These are phyloP conservation scores for Trametes gibbosa DNA, from an alignment of 768 basidiomycete genomes.

Conservation along the genomic window DNA sequence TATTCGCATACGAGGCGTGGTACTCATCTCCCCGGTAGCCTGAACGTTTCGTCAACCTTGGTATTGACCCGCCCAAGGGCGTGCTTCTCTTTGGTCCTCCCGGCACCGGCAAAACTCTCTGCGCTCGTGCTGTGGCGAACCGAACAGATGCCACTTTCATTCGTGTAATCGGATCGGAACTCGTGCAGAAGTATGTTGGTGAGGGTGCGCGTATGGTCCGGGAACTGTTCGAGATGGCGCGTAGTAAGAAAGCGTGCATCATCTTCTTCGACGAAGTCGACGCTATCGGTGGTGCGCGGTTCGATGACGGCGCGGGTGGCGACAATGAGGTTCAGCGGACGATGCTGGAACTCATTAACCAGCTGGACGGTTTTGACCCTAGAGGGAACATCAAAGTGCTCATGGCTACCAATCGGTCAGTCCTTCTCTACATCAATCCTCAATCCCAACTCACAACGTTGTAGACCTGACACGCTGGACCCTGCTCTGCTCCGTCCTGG, in stretches of 20 bases:
- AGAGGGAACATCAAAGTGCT: constrained; percentile 99
- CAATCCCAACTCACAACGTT: neutral
- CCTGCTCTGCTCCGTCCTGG: constrained; percentile 95
- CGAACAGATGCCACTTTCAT: constrained; percentile 99
- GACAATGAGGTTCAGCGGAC: constrained; percentile 99
- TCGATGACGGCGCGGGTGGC: constrained; percentile 97
- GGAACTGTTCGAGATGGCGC: constrained; percentile 98
- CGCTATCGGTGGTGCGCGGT: constrained; percentile 96
- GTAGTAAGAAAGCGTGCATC: constrained; percentile 98
- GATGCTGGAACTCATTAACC: constrained; percentile 99
- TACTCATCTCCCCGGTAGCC: constrained; percentile 53
- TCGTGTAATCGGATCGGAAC: constrained; percentile 96
- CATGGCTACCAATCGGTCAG: constrained; percentile 96
- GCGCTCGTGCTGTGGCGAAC: constrained; percentile 97
- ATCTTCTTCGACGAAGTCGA: constrained; percentile 99
- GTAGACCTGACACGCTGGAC: constrained; percentile 94
- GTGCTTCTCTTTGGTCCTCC: constrained; percentile 95
- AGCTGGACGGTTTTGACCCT: constrained; percentile 97
- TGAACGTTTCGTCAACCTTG: constrained; percentile 97
- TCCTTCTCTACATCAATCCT: neutral
- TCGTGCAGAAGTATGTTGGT: constrained; percentile 99
- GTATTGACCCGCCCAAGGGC: constrained; percentile 98
- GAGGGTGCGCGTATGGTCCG: constrained; percentile 99
- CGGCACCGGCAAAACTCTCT: constrained; percentile 98
- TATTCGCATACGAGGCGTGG: neutral